Conservation (phyloP, 2,329 filamentous ascomycete genomes). For the Talaromyces pinophilus region DNA sequence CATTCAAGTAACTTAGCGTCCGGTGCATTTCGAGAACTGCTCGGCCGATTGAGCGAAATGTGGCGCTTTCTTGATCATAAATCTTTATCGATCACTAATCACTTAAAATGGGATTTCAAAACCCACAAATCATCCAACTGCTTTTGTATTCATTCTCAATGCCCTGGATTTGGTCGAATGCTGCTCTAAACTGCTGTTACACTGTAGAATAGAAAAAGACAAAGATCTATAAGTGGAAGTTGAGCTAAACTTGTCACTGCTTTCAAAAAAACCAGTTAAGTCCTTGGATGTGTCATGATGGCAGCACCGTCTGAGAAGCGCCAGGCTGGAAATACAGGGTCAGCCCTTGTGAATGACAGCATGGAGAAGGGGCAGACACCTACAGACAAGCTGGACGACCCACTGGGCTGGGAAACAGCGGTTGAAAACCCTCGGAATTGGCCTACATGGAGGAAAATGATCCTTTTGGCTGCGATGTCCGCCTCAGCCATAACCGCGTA, state of each 20-base stretch:
- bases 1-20: background rate
- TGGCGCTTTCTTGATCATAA: background rate
- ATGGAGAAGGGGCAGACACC: background rate
- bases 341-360: background rate
- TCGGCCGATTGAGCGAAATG: background rate
- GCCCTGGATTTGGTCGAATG: background rate
- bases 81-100: background rate
- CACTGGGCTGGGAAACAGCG: background rate
- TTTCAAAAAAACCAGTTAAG: background rate
- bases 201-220: background rate
- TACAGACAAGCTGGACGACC: background rate
- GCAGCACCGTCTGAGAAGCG: background rate
- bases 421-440: conserved; percentile 17
- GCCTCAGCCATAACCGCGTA: background rate
- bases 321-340: background rate
- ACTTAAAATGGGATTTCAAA: background rate
- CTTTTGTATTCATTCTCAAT: background rate
- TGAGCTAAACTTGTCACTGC: background rate
- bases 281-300: background rate
- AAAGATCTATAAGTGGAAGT: background rate
- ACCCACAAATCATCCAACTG: background rate
- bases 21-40: background rate
- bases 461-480: background rate
- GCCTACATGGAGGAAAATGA: conserved; percentile 9
- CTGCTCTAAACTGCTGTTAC: background rate